A percentile compares a stretch with the other conserved stretches of the same genome.
Evolutionary conservation across 441 rosid species (phyloP).

Genomic region (Bruguiera hainesii): DNA sequence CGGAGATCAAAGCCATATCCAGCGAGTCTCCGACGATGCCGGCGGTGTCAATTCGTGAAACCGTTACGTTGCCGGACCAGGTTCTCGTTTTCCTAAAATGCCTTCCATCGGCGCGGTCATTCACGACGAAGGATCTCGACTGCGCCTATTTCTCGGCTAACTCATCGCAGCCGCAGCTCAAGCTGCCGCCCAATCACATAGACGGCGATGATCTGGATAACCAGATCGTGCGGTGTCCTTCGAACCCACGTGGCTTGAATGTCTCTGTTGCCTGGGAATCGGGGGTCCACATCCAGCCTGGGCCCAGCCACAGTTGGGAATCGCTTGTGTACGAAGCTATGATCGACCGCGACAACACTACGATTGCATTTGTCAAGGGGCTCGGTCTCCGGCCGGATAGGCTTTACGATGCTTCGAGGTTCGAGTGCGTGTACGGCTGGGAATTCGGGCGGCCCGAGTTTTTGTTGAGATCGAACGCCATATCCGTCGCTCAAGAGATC

Average conservation of each 20-base stretch:
- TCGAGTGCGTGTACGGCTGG: slow-evolving; percentile 89
- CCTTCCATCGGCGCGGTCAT: slow-evolving; percentile 38
- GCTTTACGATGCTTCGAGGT: slow-evolving; percentile 47
- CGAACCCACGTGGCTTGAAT: slow-evolving; percentile 34
- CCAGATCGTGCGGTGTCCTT: slow-evolving; percentile 63
- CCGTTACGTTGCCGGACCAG: slow-evolving; percentile 68
- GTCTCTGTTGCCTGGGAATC: slow-evolving; percentile 35
- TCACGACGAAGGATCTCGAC: slow-evolving; percentile 45
- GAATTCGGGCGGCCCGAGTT: slow-evolving; percentile 48
- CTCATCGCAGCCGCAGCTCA: slow-evolving; percentile 29
- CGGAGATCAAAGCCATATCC: slow-evolving; percentile 29
- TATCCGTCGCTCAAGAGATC: slow-evolving; percentile 72
- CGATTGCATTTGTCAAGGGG: slow-evolving; percentile 71
- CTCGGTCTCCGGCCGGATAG: slow-evolving; percentile 64
- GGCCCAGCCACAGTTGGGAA: slow-evolving; percentile 51
- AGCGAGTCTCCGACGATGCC: slow-evolving; percentile 23
- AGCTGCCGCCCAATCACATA: slow-evolving; percentile 30
- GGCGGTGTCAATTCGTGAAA: slow-evolving; percentile 38
- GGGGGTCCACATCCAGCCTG: slow-evolving; percentile 20
- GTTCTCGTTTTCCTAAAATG: slow-evolving; percentile 51
- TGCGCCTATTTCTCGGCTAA: slow-evolving; percentile 48
- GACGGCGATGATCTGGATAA: slow-evolving; percentile 25
- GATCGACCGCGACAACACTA: slow-evolving; percentile 69
- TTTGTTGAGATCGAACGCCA: slow-evolving; percentile 40
- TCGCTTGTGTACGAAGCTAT: slow-evolving; percentile 66